Base-by-base conservation (phyloP, 306 rosid species). In the Mucuna pruriens region DNA sequence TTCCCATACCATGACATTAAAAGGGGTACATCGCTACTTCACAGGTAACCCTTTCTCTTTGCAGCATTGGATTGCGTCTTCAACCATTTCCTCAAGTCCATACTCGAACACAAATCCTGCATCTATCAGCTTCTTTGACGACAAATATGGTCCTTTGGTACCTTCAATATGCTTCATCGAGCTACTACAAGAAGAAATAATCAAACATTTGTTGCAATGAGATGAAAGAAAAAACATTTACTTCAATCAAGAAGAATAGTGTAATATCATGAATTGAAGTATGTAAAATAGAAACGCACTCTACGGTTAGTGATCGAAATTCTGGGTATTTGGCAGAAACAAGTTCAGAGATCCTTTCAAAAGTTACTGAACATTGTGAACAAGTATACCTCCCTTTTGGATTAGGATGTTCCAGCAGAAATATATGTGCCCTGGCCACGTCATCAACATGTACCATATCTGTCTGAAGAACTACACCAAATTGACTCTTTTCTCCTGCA, bases 31-130 rank as follows among this genome's bases (percentile, higher is more conserved):
- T 3, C 5, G 40, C 69, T 16, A 33, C 12, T 11, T 66, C 58
- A 45, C 11, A 69, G 20, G 40, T 45, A 44, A 12, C 75, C 75
- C 22, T 23, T 69, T 45, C 15, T 0, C 40, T 6, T 69, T 44
- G 75, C 75, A 39, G 52, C 73, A 67, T 67, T 67, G 52, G 40
- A 67, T 67, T 67, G 73, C 51, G 3, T 67, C 73, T 25, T 69
- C 58, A 23, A 69, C 9, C 58, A 69, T 69, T 69, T 69, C 58
- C 39, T 69, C 75, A 13, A 69, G 40, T 12, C 75, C 58, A 69
- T 69, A 45, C 29, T 69, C 25, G 75, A 12, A 69, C 58, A 44
- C 40, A n/a, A 69, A 69, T 45, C 75, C 75, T 25, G 57, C 75
- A 69, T 69, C 75, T 25, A 44, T 69, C 39, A 69, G 75, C 40